Evolutionary conservation across 371 early-diverging fungal genomes (phyloP).

Genomic region (Amoeboaphelidium protococcarum): DNA sequence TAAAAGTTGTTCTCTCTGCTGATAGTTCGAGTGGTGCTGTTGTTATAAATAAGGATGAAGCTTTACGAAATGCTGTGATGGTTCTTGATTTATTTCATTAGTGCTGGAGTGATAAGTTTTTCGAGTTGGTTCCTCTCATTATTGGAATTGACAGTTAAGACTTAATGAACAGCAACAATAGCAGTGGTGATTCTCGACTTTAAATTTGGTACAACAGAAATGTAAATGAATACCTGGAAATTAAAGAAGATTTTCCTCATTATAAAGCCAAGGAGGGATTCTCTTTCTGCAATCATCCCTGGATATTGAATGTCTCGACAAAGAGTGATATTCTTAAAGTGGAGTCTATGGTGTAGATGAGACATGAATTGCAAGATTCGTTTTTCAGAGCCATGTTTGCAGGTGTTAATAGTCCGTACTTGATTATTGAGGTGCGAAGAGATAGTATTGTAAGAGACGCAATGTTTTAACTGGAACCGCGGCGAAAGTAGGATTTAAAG

Average conservation of each 20-base stretch:
- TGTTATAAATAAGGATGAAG: too few relatives aligned
- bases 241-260: constrained; percentile 51
- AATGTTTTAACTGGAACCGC: constrained; percentile 19
- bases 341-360: constrained; percentile 27
- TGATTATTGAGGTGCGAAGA: constrained; percentile 49
- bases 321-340: constrained; percentile 65
- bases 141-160: too few relatives aligned
- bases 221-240: constrained; percentile 41
- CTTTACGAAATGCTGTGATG: too few relatives aligned
- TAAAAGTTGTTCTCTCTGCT: too few relatives aligned
- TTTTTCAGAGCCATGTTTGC: constrained; percentile 63
- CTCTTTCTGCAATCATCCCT: constrained; percentile 28
- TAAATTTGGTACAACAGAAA: constrained; percentile 48
- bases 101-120: too few relatives aligned
- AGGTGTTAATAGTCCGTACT: constrained; percentile 50
- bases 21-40: too few relatives aligned
- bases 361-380: constrained; percentile 25
- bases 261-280: constrained; percentile 30
- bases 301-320: constrained; percentile 49
- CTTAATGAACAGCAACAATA: too few relatives aligned
- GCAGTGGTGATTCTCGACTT: too few relatives aligned
- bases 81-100: too few relatives aligned
- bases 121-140: too few relatives aligned
- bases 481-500: constrained; percentile 16
- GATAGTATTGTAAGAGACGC: constrained; percentile 63